These are phyloP conservation scores for Tirmania nivea DNA, from an alignment of 495 filamentous ascomycete species.

Conservation along the genomic window DNA sequence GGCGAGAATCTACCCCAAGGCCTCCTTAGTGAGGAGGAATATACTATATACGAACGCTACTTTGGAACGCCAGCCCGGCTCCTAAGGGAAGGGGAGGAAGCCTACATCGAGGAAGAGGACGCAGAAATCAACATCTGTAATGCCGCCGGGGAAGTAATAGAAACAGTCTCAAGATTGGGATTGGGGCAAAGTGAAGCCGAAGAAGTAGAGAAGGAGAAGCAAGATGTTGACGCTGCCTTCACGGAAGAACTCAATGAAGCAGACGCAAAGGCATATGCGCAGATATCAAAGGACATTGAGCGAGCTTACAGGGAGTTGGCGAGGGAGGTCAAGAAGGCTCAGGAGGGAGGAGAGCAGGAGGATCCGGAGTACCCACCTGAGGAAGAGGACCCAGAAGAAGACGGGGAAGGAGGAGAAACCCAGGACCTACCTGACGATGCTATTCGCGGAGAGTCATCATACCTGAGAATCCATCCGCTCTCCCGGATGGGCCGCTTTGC, in stretches of 20 bases:
- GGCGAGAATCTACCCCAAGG: slow-evolving; percentile 59
- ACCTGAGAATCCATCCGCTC: slow-evolving; percentile 38
- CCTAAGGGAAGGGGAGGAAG: slow-evolving; percentile 33
- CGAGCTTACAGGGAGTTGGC: slow-evolving; percentile 5
- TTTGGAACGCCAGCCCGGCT: slow-evolving; percentile 48
- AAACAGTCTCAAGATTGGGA: slow-evolving; percentile 20
- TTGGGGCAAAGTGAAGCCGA: slow-evolving; percentile 6
- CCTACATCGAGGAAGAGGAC: slow-evolving; percentile 18
- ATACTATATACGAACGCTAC: slow-evolving; percentile 51
- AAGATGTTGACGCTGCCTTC: slow-evolving; percentile 21
- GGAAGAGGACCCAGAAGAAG: slow-evolving; percentile 11
- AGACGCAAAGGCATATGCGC: slow-evolving; percentile 8
- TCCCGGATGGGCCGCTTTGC: slow-evolving; percentile 41
- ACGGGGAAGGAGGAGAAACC: slow-evolving; percentile 20
- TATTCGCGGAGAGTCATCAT: slow-evolving; percentile 18
- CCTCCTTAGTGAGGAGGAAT: slow-evolving; percentile 46
- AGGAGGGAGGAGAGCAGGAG: not conserved
- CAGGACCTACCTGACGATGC: slow-evolving; percentile 6
- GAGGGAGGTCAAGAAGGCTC: not conserved
- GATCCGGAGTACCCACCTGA: slow-evolving; percentile 21
- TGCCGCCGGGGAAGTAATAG: slow-evolving; percentile 36
- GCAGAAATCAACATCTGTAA: slow-evolving; percentile 32
- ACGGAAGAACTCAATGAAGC: slow-evolving; percentile 30
- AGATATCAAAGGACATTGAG: slow-evolving; percentile 21
- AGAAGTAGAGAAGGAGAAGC: slow-evolving; percentile 6